These are phyloP conservation scores for Xylaria telfairii DNA, from an alignment of 495 filamentous ascomycete genomes.

Conservation along the genomic window DNA sequence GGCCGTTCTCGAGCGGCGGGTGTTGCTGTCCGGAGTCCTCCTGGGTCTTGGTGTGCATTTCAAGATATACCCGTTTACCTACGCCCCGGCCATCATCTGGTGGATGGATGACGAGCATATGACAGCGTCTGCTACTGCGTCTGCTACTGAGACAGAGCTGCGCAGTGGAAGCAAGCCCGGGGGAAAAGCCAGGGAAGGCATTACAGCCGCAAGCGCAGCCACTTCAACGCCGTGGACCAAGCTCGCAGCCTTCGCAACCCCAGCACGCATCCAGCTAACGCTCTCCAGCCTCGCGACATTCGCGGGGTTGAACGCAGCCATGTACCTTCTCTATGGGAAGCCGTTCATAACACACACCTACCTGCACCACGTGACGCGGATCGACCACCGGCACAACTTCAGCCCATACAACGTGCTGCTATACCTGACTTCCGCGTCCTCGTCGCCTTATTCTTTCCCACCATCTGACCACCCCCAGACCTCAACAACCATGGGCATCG, in stretches of 20 bases:
- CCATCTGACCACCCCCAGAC: conserved; percentile 18
- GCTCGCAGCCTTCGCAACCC: conserved; percentile 64
- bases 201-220: no score
- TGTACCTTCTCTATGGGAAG: conserved; percentile 75
- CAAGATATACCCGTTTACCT: conserved; percentile 98
- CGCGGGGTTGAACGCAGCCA: conserved; percentile 68
- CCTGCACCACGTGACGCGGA: conserved; percentile 87
- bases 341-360: conserved; percentile 89
- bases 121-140: not conserved
- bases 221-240: not conserved
- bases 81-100: conserved; percentile 85
- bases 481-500: conserved; percentile 50
- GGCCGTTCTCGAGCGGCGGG: conserved; percentile 67
- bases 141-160: not conserved
- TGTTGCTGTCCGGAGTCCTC: conserved; percentile 73
- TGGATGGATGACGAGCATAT: conserved; percentile 71
- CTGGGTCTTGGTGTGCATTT: conserved; percentile 90
- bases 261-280: conserved; percentile 64
- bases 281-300: conserved; percentile 75
- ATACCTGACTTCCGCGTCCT: conserved; percentile 75
- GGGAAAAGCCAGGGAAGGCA: no score
- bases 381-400: conserved; percentile 98
- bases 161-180: not conserved
- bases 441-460: conserved; percentile 32
- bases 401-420: conserved; percentile 93